Percentiles rank a stretch among this genome's conserved stretches.
phyloP scores from a whole-genome alignment of 2,329 filamentous ascomycete species.

The Thelonectria olida region DNA sequence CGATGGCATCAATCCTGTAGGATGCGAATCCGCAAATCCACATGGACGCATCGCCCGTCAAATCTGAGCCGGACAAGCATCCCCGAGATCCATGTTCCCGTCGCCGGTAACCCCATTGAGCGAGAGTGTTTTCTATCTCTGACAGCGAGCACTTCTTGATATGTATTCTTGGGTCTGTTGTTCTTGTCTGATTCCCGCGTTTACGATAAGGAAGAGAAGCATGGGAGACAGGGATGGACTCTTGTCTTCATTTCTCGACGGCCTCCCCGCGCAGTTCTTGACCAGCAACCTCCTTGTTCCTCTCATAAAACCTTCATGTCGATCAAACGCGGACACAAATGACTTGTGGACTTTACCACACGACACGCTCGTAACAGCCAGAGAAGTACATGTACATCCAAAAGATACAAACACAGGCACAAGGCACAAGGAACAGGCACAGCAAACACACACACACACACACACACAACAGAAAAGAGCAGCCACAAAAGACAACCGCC shows the following conservation, averaged over 20 bases:
- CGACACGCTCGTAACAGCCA: too few species aligned
- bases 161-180: too few species aligned
- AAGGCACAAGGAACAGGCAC: neutral
- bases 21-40: too few species aligned
- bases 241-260: neutral
- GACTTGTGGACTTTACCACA: neutral
- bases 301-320: neutral
- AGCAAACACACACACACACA: too few species aligned
- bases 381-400: too few species aligned
- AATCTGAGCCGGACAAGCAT: neutral
- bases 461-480: neutral
- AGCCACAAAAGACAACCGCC: neutral
- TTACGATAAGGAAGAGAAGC: too few species aligned
- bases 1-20: too few species aligned
- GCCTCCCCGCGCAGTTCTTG: too few species aligned
- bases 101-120: neutral
- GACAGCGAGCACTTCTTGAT: neutral
- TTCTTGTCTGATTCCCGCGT: too few species aligned
- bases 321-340: neutral
- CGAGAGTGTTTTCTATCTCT: neutral
- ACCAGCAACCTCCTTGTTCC: neutral
- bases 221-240: too few species aligned
- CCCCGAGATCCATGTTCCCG: conserved; percentile 1
- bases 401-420: too few species aligned
- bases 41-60: neutral